Percentiles rank a stretch among this genome's conserved stretches.
phyloP scores from a whole-genome alignment of 1,284 basidiomycete genomes.

The Pholiota adiposa region DNA sequence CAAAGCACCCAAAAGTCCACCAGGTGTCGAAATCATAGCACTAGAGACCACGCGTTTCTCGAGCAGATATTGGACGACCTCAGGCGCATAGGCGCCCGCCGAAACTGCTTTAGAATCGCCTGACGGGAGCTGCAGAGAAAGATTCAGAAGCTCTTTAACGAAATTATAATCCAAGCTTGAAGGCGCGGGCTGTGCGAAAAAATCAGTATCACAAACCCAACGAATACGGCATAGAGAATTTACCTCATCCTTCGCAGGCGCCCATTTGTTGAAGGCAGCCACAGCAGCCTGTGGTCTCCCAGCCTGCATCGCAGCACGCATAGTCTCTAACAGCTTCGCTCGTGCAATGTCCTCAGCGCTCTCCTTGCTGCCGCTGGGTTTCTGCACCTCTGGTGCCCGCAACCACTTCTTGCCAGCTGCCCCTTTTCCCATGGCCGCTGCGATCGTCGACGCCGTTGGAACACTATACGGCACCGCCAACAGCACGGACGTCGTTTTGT shows the following conservation, averaged over 20 bases:
- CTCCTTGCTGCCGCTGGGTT: constrained; percentile 1
- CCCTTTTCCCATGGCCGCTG: constrained; percentile 61
- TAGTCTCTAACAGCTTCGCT: constrained; percentile 39
- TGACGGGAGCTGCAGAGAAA: constrained; percentile 46
- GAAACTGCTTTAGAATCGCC: constrained; percentile 26
- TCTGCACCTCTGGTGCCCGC: constrained; percentile 8
- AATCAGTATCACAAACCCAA: neutral
- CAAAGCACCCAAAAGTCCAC: constrained; percentile 56
- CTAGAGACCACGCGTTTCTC: constrained; percentile 55
- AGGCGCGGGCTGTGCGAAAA: constrained; percentile 6
- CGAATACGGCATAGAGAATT: neutral
- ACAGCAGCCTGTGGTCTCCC: constrained; percentile 45
- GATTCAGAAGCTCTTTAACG: constrained; percentile 57
- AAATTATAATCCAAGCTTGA: constrained; percentile 38
- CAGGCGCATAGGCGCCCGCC: constrained; percentile 47
- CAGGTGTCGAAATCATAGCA: constrained; percentile 53
- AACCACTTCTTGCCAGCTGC: constrained; percentile 57
- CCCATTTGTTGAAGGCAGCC: constrained; percentile 41
- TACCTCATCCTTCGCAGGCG: constrained; percentile 43
- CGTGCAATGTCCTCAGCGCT: constrained; percentile 34
- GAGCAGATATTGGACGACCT: constrained; percentile 59
- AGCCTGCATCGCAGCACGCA: constrained; percentile 39
- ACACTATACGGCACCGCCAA: constrained; percentile 60
- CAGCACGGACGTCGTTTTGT: constrained; percentile 50
- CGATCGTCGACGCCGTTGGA: constrained; percentile 58